Base-by-base conservation (phyloP, 2,329 filamentous ascomycete genomes). In the Clathrospora elynae region DNA sequence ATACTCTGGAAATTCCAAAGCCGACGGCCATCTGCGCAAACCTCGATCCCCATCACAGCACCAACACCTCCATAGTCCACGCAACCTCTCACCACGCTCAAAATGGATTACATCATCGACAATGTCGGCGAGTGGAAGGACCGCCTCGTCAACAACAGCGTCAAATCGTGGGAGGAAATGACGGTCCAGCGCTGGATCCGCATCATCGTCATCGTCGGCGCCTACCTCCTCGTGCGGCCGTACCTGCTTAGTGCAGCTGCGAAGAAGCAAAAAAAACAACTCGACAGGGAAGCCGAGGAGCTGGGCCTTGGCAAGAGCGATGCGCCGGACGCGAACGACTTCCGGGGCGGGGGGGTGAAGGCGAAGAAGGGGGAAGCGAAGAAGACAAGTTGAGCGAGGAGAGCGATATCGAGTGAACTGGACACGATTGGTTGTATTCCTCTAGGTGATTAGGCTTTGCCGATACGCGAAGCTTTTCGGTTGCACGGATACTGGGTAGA, bases 181-280 rank as follows among this genome's bases (percentile, higher is more conserved):
- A 70, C 66, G 31, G 44, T 66, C 22, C 63, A 71, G 46, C 75
- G 77, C 55, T 79, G 74, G 70, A 73, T 93, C 58, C 86, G 88
- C 33, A 77, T 93, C 44, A 71, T 89, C 55, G 78, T 83, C 54
- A 80, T 90, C 49, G 80, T 90, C 13, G 82, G 88, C 59, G 84
- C 81, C 41, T 95, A 92, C 74, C 65, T 84, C 52, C 78, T 93
- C 37, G 45, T 71, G 16, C 83, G 89, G 1, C 88, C 88, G 0
- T 90, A 89, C 66, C 69, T 91, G 36, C 77, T 91, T 61, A 86
- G 85, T 62, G 70, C 83, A 24, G 83, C 83, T 57, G 81, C 78
- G 47, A 82, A 80, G 59, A 71, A 78, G 51, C 83, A 88, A 62
- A 80, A 84, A 66, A 78, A 78, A 60, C 77, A 85, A 64, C 76